These are phyloP conservation scores for Thelonectria olida DNA, from an alignment of 2,329 filamentous ascomycete species.

Conservation along the genomic window DNA sequence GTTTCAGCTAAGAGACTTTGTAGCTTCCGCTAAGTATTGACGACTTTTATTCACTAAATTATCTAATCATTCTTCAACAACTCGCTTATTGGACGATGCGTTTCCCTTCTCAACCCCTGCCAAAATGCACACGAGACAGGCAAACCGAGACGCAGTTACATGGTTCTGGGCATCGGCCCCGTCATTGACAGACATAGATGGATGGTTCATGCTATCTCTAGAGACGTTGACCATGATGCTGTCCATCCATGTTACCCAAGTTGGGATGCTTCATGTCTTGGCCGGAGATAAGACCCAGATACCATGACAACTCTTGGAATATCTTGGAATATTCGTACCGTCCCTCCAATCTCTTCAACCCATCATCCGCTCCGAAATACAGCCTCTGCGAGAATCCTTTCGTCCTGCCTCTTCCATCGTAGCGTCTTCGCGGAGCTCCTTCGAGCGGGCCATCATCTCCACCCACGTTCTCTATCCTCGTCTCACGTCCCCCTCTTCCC, in stretches of 20 bases:
- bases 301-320: too few species aligned
- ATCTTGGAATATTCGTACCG: too few species aligned
- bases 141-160: not conserved
- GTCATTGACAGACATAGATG: too few species aligned
- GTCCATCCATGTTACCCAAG: too few species aligned
- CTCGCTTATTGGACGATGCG: not conserved
- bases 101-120: not conserved
- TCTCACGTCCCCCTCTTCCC: not conserved
- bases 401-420: slow-evolving; percentile 3
- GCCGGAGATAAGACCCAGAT: too few species aligned
- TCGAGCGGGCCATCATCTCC: not conserved
- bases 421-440: not conserved
- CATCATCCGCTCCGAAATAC: too few species aligned
- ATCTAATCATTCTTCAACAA: not conserved
- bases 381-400: not conserved
- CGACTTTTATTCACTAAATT: not conserved
- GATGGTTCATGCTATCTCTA: too few species aligned
- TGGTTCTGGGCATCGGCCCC: too few species aligned
- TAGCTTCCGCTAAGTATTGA: too few species aligned
- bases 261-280: too few species aligned
- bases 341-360: too few species aligned
- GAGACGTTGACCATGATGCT: too few species aligned
- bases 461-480: not conserved
- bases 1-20: not conserved
- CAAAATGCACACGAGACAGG: not conserved